phyloP scores from a whole-genome alignment of 257 asterid species.

The Nicotiana attenuata region DNA sequence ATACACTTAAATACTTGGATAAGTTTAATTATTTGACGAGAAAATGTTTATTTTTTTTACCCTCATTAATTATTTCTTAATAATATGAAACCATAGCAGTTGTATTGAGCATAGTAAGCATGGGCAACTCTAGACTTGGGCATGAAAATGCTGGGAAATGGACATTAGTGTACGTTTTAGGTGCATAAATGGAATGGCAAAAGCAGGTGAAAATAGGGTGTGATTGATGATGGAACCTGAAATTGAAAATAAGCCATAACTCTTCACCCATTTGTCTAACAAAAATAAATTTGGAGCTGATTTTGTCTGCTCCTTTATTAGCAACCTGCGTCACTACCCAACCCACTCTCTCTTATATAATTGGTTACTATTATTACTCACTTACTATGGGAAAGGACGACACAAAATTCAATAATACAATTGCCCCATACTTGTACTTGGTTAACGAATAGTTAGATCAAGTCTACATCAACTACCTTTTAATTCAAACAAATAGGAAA shows the following conservation, averaged over 20 bases:
- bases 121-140: neutral
- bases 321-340: slow-evolving; percentile 1
- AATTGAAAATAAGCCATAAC: neutral
- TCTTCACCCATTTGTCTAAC: neutral
- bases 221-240: slow-evolving; percentile 6
- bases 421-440: slow-evolving; percentile 14
- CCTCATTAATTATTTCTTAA: no score
- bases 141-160: neutral
- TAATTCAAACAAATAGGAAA: slow-evolving; percentile 1
- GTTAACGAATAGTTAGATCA: neutral
- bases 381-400: neutral
- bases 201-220: slow-evolving; percentile 2
- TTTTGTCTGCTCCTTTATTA: slow-evolving; percentile 6
- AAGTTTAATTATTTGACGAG: no score
- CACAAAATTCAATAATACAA: neutral
- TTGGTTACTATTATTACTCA: neutral
- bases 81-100: no score
- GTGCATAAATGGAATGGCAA: slow-evolving; percentile 5
- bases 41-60: no score
- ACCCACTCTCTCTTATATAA: slow-evolving; percentile 10
- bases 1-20: no score
- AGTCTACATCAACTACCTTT: neutral
- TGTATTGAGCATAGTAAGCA: neutral
- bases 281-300: neutral
- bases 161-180: neutral